Evolutionary conservation across 176 grass and related monocot genomes (phyloP).

Genomic region (Avena insularis): DNA sequence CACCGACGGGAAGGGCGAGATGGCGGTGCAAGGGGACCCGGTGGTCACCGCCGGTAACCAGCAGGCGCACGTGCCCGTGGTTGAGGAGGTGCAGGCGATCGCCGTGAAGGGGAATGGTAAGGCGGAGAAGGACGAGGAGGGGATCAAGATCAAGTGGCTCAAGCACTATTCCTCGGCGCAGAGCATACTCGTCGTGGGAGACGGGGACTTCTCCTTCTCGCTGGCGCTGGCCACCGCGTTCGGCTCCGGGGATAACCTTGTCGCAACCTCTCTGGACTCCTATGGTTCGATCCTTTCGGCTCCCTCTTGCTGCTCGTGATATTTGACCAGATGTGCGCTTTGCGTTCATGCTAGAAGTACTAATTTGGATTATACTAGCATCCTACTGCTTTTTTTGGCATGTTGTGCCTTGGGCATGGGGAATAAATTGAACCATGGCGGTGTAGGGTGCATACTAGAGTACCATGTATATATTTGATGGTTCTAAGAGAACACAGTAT

Average conservation of each 20-base stretch:
- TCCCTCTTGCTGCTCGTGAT: background rate
- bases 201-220: slow-evolving; percentile 13
- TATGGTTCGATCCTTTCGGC: background rate
- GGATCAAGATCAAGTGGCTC: background rate
- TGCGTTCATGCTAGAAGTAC: background rate
- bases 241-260: background rate
- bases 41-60: background rate
- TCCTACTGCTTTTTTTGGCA: background rate
- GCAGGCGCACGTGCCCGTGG: background rate
- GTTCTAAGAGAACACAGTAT: background rate
- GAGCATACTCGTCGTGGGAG: slow-evolving; percentile 1
- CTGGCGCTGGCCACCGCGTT: background rate
- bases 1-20: background rate
- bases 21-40: background rate
- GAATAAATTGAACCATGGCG: background rate
- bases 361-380: background rate
- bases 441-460: background rate
- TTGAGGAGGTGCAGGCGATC: background rate
- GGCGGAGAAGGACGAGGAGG: background rate
- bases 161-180: background rate
- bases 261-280: background rate
- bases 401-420: background rate
- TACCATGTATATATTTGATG: background rate
- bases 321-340: background rate
- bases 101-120: background rate